Conservation (phyloP, 495 filamentous ascomycete genomes). For the Trichoderma gamsii region DNA sequence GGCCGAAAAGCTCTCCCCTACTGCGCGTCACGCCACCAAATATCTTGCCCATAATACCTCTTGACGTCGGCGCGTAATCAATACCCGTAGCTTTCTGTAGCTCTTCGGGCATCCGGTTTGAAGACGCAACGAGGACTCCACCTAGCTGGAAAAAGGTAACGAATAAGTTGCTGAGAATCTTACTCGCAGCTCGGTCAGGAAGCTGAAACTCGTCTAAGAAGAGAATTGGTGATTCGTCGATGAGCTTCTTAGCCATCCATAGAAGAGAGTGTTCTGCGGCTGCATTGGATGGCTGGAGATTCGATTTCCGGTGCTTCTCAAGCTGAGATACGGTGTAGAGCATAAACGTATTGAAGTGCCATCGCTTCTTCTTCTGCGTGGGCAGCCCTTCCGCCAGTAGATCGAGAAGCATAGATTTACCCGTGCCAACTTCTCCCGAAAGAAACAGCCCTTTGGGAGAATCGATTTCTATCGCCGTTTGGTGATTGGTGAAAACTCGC, state of each 20-base stretch:
- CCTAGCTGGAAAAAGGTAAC: conserved; percentile 69
- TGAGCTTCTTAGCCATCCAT: conserved; percentile 60
- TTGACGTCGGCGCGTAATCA: conserved; percentile 47
- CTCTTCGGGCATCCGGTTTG: conserved; percentile 69
- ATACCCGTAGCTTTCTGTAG: conserved; percentile 60
- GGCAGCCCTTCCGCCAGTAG: conserved; percentile 63
- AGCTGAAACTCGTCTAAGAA: conserved; percentile 73
- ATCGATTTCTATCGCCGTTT: conserved; percentile 55
- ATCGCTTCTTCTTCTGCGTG: conserved; percentile 57
- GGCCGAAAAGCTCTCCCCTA: conserved; percentile 38
- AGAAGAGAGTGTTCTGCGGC: conserved; percentile 56
- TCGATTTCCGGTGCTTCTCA: conserved; percentile 48
- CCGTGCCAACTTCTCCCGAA: conserved; percentile 65
- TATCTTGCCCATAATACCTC: conserved; percentile 44
- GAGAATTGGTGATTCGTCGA: conserved; percentile 59
- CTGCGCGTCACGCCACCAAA: conserved; percentile 29
- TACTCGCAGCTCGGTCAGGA: conserved; percentile 60
- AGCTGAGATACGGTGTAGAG: conserved; percentile 57
- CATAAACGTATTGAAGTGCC: conserved; percentile 76
- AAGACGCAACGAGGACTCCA: conserved; percentile 65
- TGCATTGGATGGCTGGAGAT: conserved; percentile 20
- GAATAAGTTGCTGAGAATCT: conserved; percentile 64
- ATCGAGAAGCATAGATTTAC: conserved; percentile 66
- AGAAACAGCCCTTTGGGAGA: conserved; percentile 61
- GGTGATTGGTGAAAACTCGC: conserved; percentile 51